Evolutionary conservation across 1,139 yeast genomes (phyloP).

Genomic region (Geotrichum australiense): DNA sequence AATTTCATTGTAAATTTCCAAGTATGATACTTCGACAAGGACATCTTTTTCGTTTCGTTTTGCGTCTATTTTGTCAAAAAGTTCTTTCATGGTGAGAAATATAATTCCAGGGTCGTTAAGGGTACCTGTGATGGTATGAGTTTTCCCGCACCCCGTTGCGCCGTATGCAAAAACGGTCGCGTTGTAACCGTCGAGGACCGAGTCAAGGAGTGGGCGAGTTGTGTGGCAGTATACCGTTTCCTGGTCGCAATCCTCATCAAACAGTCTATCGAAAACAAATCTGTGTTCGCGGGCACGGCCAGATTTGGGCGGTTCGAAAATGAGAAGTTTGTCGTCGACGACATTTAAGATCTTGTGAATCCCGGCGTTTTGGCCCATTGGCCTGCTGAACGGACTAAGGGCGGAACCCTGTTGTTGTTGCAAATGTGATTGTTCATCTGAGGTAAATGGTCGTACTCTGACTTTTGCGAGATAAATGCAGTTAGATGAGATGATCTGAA

Average conservation of each 20-base stretch:
- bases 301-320: constrained; percentile 67
- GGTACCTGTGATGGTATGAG: constrained; percentile 81
- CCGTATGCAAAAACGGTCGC: constrained; percentile 96
- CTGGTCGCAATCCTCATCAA: constrained; percentile 60
- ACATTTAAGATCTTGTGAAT: constrained; percentile 69
- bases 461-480: constrained; percentile 21
- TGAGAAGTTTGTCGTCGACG: constrained; percentile 81
- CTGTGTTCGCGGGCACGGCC: constrained; percentile 67
- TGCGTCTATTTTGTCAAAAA: constrained; percentile 54
- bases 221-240: constrained; percentile 60
- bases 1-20: constrained; percentile 87
- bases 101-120: constrained; percentile 72
- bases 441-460: constrained; percentile 78
- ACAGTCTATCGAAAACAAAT: constrained; percentile 74
- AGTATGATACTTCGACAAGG: constrained; percentile 62
- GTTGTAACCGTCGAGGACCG: constrained; percentile 76
- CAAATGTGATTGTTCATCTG: constrained; percentile 43
- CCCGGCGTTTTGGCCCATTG: constrained; percentile 36
- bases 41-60: constrained; percentile 49
- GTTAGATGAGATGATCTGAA: neutral
- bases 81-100: constrained; percentile 68
- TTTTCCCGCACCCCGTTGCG: constrained; percentile 98
- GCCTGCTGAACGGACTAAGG: constrained; percentile 56
- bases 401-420: constrained; percentile 31
- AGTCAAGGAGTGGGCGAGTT: constrained; percentile 64